phyloP scores from a whole-genome alignment of 2,329 filamentous ascomycete species.

The Macrophomina phaseolina region DNA sequence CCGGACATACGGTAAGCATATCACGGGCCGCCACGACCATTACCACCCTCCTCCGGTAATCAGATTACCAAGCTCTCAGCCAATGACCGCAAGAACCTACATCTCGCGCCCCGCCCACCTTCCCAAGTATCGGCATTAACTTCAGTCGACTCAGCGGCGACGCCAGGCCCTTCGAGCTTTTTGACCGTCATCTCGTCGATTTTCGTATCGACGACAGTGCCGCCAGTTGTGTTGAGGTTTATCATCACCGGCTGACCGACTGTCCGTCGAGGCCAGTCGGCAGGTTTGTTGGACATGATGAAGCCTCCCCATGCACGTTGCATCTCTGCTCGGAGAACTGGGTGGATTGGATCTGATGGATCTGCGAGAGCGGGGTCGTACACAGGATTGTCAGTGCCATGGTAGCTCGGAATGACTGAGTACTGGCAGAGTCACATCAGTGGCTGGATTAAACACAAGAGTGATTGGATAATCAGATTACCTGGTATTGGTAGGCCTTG shows the following conservation, averaged over 20 bases:
- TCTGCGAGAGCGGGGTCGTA: neutral
- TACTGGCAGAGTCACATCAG: neutral
- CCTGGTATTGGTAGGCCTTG: neutral
- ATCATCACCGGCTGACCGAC: conserved; percentile 21
- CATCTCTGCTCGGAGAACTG: conserved; percentile 29
- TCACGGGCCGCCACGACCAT: too few species aligned
- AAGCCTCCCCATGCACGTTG: conserved; percentile 34
- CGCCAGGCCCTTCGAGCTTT: conserved; percentile 30
- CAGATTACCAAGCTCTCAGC: neutral
- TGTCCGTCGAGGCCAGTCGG: conserved; percentile 32
- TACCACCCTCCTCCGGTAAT: neutral
- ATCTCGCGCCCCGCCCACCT: neutral
- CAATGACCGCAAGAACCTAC: neutral
- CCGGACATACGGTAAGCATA: too few species aligned
- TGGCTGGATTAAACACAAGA: too few species aligned
- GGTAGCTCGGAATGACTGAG: neutral
- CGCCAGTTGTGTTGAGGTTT: conserved; percentile 36
- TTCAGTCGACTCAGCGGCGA: conserved; percentile 31
- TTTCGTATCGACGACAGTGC: conserved; percentile 21
- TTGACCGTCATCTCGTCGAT: conserved; percentile 26
- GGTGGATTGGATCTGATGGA: conserved; percentile 16
- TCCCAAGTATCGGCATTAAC: conserved; percentile 29
- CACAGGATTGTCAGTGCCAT: neutral
- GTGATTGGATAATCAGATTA: neutral
- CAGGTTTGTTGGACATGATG: conserved; percentile 30